Conservation (phyloP, 176 grass and related monocot genomes). For the Neostapfia colusana region DNA sequence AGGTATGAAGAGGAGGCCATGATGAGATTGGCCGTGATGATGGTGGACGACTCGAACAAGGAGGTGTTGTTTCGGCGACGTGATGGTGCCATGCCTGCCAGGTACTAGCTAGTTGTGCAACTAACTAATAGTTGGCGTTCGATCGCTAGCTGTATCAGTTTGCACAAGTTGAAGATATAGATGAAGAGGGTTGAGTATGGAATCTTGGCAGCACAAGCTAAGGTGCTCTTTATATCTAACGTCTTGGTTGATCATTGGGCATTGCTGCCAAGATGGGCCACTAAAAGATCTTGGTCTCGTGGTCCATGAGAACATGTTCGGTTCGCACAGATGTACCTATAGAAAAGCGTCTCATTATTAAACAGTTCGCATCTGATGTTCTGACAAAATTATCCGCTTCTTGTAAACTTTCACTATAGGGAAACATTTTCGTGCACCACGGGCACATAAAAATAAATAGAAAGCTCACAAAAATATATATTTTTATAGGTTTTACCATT, state of each 20-base stretch:
- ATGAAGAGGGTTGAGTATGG: background rate
- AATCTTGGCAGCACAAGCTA: background rate
- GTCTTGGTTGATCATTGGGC: background rate
- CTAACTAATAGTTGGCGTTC: background rate
- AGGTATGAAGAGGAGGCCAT: slow-evolving; percentile 41
- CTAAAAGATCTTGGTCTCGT: slow-evolving; percentile 16
- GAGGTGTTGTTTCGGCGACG: slow-evolving; percentile 23
- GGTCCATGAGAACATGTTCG: slow-evolving; percentile 3
- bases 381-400: background rate
- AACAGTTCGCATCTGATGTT: background rate
- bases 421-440: too few relatives aligned
- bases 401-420: background rate
- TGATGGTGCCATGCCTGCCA: slow-evolving; percentile 10
- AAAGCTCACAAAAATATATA: too few relatives aligned
- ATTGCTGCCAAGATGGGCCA: background rate
- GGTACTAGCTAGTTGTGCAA: background rate
- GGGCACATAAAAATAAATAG: too few relatives aligned
- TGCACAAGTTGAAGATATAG: background rate
- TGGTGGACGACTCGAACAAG: slow-evolving; percentile 34
- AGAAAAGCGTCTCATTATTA: background rate
- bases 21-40: slow-evolving; percentile 41
- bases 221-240: slow-evolving; percentile 20
- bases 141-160: background rate
- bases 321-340: background rate
- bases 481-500: too few relatives aligned